phyloP scores from a whole-genome alignment of 1,284 basidiomycete genomes.

The Entoloma clypeatum region DNA sequence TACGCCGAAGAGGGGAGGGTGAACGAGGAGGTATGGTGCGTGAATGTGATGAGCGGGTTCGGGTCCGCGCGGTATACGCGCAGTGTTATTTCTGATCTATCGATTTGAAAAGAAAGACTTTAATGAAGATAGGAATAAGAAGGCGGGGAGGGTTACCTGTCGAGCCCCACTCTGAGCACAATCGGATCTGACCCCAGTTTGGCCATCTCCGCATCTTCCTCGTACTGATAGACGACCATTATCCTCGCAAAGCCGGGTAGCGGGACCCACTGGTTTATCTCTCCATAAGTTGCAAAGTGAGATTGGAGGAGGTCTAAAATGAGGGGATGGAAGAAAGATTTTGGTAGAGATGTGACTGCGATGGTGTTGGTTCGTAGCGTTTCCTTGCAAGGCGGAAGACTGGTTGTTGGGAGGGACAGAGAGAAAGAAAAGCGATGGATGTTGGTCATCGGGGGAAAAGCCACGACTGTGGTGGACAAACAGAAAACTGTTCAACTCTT shows the following conservation, averaged over 20 bases:
- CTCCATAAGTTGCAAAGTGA: slow-evolving; percentile 73
- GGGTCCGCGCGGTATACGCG: slow-evolving; percentile 79
- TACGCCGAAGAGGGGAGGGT: slow-evolving; percentile 44
- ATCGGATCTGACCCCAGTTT: slow-evolving; percentile 63
- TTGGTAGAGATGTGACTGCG: slow-evolving; percentile 61
- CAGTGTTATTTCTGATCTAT: slow-evolving; percentile 52
- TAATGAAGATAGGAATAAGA: slow-evolving; percentile 13
- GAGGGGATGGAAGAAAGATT: slow-evolving; percentile 63
- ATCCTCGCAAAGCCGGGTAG: slow-evolving; percentile 77
- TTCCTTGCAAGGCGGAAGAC: slow-evolving; percentile 16
- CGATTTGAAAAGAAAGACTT: slow-evolving; percentile 2
- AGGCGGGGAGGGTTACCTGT: slow-evolving; percentile 36
- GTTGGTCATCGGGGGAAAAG: too few relatives aligned
- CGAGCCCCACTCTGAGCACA: slow-evolving; percentile 46
- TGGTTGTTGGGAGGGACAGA: slow-evolving; percentile 23
- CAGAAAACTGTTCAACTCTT: slow-evolving; percentile 5
- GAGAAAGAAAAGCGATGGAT: slow-evolving; percentile 23
- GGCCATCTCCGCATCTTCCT: slow-evolving; percentile 62
- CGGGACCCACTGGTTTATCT: slow-evolving; percentile 84
- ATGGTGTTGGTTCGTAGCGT: slow-evolving; percentile 56
- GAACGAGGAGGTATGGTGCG: slow-evolving; percentile 28
- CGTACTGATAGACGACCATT: slow-evolving; percentile 71
- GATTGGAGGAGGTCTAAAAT: slow-evolving; percentile 63
- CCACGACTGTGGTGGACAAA: slow-evolving; percentile 12
- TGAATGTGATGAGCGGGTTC: slow-evolving; percentile 59